phyloP scores from a whole-genome alignment of 768 basidiomycete species.

The Cubamyces sp. region DNA sequence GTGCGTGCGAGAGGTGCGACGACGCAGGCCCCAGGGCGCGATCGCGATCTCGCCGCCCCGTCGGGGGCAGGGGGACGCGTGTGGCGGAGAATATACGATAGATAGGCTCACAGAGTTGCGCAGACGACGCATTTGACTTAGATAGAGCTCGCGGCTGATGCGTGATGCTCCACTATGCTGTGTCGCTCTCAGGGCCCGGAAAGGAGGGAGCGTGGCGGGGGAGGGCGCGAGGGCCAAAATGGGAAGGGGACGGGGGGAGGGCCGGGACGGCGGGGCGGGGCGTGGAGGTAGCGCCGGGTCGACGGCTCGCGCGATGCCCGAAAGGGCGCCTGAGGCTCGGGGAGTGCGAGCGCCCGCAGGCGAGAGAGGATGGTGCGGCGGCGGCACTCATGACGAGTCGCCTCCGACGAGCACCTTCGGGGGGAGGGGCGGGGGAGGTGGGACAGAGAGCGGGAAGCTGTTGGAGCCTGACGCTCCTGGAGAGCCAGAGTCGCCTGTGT shows the following conservation, averaged over 20 bases:
- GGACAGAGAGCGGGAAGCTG: constrained; percentile 12
- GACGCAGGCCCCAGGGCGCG: too few species aligned
- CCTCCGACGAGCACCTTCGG: constrained; percentile 26
- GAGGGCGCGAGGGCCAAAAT: neutral
- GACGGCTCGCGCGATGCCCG: too few species aligned
- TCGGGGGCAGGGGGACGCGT: too few species aligned
- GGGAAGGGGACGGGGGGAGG: neutral
- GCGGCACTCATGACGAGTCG: neutral
- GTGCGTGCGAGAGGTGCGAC: too few species aligned
- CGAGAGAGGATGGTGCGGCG: neutral
- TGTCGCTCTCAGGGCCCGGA: neutral
- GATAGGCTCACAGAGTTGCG: too few species aligned
- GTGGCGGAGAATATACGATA: too few species aligned
- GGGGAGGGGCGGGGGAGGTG: constrained; percentile 29
- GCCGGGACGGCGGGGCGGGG: neutral
- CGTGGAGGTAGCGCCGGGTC: neutral
- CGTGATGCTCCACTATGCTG: constrained; percentile 11
- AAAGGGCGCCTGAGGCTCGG: too few species aligned
- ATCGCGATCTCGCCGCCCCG: too few species aligned
- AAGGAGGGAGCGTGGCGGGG: neutral
- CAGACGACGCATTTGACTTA: neutral
- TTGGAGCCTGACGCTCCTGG: neutral
- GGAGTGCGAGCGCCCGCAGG: too few species aligned
- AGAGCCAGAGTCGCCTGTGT: constrained; percentile 1
- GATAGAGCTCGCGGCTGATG: constrained; percentile 4